These are phyloP conservation scores for Dictyostelium intermedium DNA, from an alignment of 78 protist genomes.

Conservation along the genomic window DNA sequence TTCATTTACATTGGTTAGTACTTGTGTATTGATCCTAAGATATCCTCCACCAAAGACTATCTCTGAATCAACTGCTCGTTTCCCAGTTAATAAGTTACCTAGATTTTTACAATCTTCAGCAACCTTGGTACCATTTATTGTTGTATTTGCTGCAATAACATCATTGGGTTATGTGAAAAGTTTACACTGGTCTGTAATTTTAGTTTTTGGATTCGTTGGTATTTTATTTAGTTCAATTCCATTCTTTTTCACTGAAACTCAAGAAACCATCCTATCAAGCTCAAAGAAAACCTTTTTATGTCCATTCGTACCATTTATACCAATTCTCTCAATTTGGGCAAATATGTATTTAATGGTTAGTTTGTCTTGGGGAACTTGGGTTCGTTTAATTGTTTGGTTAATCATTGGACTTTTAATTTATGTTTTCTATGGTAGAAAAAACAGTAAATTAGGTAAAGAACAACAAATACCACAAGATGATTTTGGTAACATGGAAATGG, in stretches of 20 bases:
- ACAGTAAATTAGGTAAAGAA: slow-evolving; percentile 14
- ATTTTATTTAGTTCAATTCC: not conserved
- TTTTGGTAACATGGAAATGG: not conserved
- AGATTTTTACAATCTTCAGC: slow-evolving; percentile 2
- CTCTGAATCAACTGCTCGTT: not conserved
- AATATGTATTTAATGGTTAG: slow-evolving; percentile 70
- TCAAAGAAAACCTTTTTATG: slow-evolving; percentile 14
- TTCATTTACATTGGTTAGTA: slow-evolving; percentile 74
- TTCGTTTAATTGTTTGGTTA: slow-evolving; percentile 79
- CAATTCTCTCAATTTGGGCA: slow-evolving; percentile 46
- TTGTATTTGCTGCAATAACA: not conserved
- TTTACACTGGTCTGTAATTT: slow-evolving; percentile 13
- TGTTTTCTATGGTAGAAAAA: slow-evolving; percentile 50
- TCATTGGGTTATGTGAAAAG: slow-evolving; percentile 1
- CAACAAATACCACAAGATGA: not conserved
- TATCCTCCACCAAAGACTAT: slow-evolving; percentile 20
- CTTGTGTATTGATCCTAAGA: slow-evolving; percentile 39
- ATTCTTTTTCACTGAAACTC: slow-evolving; percentile 44
- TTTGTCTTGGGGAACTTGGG: slow-evolving; percentile 74
- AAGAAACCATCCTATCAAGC: not conserved
- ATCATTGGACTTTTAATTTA: slow-evolving; percentile 65
- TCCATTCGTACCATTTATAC: slow-evolving; percentile 71
- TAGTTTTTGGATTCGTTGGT: slow-evolving; percentile 41
- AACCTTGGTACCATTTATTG: not conserved
- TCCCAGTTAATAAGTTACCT: slow-evolving; percentile 35